Evolutionary conservation across 257 asterid species (phyloP).

Genomic region (Solanum medicagineum): DNA sequence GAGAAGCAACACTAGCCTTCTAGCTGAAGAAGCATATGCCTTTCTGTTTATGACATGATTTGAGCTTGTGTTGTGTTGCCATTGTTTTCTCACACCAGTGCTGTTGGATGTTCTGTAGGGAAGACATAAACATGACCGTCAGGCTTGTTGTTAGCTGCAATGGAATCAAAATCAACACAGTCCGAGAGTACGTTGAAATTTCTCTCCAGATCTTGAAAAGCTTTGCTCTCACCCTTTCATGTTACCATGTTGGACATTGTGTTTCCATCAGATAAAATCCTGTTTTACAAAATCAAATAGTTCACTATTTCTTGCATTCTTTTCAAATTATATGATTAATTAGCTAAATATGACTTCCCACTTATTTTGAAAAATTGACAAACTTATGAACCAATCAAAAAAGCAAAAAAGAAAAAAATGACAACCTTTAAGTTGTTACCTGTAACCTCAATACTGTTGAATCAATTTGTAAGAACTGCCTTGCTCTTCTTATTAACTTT

Average conservation of each 20-base stretch:
- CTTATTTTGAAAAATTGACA: neutral
- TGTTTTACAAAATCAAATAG: neutral
- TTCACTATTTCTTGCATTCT: neutral
- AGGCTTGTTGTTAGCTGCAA: conserved; percentile 95
- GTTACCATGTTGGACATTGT: neutral
- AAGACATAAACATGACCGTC: conserved; percentile 87
- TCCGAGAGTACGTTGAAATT: conserved; percentile 64
- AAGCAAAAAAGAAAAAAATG: neutral
- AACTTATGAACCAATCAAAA: neutral
- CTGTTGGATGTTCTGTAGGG: conserved; percentile 50
- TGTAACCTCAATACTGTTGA: neutral
- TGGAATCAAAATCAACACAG: conserved; percentile 74
- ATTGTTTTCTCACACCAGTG: neutral
- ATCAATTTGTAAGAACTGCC: neutral
- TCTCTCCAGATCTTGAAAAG: neutral
- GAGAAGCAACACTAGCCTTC: neutral
- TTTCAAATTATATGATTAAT: neutral
- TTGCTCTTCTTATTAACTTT: neutral
- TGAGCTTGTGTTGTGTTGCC: neutral
- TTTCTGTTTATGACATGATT: neutral
- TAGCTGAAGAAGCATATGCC: neutral
- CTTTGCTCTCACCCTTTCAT: neutral
- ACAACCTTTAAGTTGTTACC: neutral
- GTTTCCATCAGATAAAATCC: neutral
- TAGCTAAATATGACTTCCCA: neutral